Evolutionary conservation across 306 rosid species (phyloP), one percentile per base, ranked within the genome.

Genomic region (Cucurbita pepo): DNA sequence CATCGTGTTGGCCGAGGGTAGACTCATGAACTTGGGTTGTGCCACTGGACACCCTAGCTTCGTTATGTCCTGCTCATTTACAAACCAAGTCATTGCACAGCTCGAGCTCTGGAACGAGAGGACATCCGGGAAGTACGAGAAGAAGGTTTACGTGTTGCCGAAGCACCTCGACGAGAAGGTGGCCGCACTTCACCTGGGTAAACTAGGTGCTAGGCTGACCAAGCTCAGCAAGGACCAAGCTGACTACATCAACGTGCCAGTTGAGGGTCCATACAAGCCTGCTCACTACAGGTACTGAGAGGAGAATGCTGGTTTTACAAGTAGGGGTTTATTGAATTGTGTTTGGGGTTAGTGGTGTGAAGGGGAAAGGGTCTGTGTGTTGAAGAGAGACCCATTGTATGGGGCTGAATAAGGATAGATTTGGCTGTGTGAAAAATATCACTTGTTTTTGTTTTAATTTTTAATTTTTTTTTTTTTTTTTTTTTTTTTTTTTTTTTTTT

Each of bases 31-130:
- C 92, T 81, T 91, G 86, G 99, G 99, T 3, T 94, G 99, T 63
- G 99, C 99, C 64, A 94, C 99, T 0, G 99, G 99, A 1, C 99
- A 95, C 85, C 99, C 99, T 3, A 94, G 99, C 78, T 95, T 95
- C 14, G 99, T 95, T 73, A 95, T 95, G 99, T 95, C 99, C 4
- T 95, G 99, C 82, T 95, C 99, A 5, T 95, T 95, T 86, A 91
- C 99, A 5, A 95, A 95, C 85, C 99, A 95, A 60, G 97, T 95
- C 44, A 95, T 95, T 74, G 99, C 99, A 18, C 99, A 95, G 76
- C 89, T 95, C 41, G 99, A 95, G 84, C 78, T 95, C 51, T 95
- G 99, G 99, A 95, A 88, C 0, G 99, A 95, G 89, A 87, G 65
- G 86, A 11, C 41, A 8, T 25, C 79, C 0, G 99, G 97, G 3